phyloP scores from a whole-genome alignment of 192 early-diverging fungal genomes.

The Glomus cerebriforme region DNA sequence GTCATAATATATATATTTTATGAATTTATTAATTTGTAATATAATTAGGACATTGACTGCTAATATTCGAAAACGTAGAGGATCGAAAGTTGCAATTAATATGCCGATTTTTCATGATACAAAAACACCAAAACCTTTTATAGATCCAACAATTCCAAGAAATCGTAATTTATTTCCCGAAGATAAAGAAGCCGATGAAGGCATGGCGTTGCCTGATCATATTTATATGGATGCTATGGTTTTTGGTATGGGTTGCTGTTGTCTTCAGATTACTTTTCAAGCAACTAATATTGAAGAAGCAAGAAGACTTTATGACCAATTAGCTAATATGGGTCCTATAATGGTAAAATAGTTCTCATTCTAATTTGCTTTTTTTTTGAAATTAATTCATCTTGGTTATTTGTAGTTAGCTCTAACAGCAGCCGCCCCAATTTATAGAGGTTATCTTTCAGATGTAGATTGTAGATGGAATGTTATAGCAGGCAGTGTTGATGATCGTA shows the following conservation, averaged over 20 bases:
- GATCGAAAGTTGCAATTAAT: conserved; percentile 94
- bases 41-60: conserved; percentile 74
- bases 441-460: conserved; percentile 94
- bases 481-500: conserved; percentile 90
- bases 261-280: conserved; percentile 97
- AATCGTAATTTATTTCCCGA: conserved; percentile 64
- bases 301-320: conserved; percentile 90
- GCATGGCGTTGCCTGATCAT: conserved; percentile 84
- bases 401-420: conserved; percentile 83
- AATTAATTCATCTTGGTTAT: background rate
- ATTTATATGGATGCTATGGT: conserved; percentile 99
- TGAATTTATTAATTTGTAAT: background rate
- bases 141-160: conserved; percentile 70
- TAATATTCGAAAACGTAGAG: conserved; percentile 93
- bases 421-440: conserved; percentile 89
- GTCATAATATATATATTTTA: background rate
- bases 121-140: conserved; percentile 88
- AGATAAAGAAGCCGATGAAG: conserved; percentile 71
- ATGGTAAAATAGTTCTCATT: conserved; percentile 55
- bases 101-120: conserved; percentile 92
- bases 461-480: conserved; percentile 98
- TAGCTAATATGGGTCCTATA: conserved; percentile 87
- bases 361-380: background rate
- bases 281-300: conserved; percentile 92
- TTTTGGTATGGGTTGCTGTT: conserved; percentile 98